Conservation (phyloP, 140 eudicot species). For the Oenanthe javanica region DNA sequence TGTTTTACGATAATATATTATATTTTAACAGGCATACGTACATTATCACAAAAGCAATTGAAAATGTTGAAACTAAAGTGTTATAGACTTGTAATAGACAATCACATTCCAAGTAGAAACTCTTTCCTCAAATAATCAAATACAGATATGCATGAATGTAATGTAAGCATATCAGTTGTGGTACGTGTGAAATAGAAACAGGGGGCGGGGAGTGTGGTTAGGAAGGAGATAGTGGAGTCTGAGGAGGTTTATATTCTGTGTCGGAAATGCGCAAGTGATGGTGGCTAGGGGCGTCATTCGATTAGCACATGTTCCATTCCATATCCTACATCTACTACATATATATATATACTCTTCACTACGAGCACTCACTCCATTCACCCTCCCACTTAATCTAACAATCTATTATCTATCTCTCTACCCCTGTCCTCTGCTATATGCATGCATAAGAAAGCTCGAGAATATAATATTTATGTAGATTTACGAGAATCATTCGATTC, state of each 20-base stretch:
- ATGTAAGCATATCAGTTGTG: neutral
- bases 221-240: constrained; percentile 2
- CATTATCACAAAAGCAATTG: too few species aligned
- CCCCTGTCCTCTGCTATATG: neutral
- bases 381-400: neutral
- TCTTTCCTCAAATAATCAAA: neutral
- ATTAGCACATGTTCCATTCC: constrained; percentile 2
- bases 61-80: too few species aligned
- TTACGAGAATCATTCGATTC: neutral
- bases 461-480: constrained; percentile 3
- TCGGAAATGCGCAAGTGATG: neutral
- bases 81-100: neutral
- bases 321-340: neutral
- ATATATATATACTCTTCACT: neutral
- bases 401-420: neutral
- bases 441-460: neutral
- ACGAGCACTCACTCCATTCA: neutral
- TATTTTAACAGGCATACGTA: too few species aligned
- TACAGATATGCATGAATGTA: neutral
- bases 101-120: neutral
- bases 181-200: neutral
- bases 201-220: neutral
- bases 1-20: too few species aligned
- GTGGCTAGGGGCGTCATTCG: neutral
- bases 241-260: constrained; percentile 2